Base-by-base conservation (phyloP, 1,284 basidiomycete species). In the Microbotryum lychnidis-dioicae region DNA sequence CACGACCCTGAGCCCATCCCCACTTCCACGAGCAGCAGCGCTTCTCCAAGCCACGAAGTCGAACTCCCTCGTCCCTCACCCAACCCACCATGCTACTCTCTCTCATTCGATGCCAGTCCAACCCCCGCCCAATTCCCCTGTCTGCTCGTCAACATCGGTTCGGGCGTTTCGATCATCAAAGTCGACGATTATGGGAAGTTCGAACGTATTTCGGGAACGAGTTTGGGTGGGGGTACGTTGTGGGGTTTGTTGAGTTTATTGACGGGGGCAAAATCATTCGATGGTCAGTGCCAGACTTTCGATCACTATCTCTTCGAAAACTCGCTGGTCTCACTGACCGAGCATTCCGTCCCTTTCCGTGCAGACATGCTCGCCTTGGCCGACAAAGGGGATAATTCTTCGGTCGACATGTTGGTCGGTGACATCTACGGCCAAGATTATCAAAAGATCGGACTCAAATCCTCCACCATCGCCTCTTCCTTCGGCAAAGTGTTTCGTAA, bases 401-500 rank as follows among this genome's bases (percentile, higher is more conserved):
- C 83, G 8, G 94, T 98, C 33, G 96, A 99, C 76, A 98, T 98
- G 94, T 86, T 98, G 56, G 94, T 99, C 50, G 93, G 94, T 33
- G 96, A 99, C 78, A 98, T 99, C 69, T 72, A 72, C 54, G 98
- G 98, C 74, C 85, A 88, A 69, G 93, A 94, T 77, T 93, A 94
- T 77, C 85, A 82, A 74, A 89, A 89, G 66, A 84, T 98, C 44
- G 96, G 96, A 6, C 83, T 99, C 61, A 98, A 97, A 77, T 93
- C 91, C 42, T 93, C 90, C 12, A 97, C 89, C 75, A 99, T 99
- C 72, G 96, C 96, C 6, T 96, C 91, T 64, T 90, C 90, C 18
- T 98, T 99, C 75, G 96, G 96, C 55, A 99, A 98, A 73, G 96
- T 99, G 52, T 97, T 98, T 80, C 88, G 89, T 76, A 91, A 94